Percentiles rank a stretch among this genome's conserved stretches.
These are phyloP conservation scores for Beauveria caledonica DNA, from an alignment of 2,329 filamentous ascomycete genomes.

Conservation along the genomic window DNA sequence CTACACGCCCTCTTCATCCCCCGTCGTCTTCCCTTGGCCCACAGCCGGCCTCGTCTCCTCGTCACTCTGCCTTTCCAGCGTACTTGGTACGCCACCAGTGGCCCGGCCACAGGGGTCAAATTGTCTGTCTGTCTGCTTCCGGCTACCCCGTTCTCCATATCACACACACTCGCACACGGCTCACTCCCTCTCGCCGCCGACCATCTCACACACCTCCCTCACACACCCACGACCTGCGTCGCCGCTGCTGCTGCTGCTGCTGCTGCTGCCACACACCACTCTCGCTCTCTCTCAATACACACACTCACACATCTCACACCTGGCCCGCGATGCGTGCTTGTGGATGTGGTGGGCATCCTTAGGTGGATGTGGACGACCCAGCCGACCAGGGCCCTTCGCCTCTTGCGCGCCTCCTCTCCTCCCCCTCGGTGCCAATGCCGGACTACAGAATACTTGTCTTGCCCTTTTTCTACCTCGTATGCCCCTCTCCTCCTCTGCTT, in stretches of 20 bases:
- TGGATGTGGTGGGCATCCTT: constrained; percentile 3
- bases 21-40: neutral
- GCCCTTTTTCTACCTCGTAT: constrained; percentile 13
- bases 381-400: constrained; percentile 11
- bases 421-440: constrained; percentile 13
- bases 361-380: constrained; percentile 7
- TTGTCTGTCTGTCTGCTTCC: constrained; percentile 3
- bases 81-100: constrained; percentile 7
- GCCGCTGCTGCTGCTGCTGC: neutral
- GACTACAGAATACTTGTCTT: constrained; percentile 15
- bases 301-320: constrained; percentile 5
- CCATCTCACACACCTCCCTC: neutral
- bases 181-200: neutral
- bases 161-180: neutral
- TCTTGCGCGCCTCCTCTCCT: constrained; percentile 9
- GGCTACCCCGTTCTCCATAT: constrained; percentile 5
- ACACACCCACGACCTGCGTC: neutral
- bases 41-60: neutral
- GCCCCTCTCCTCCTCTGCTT: constrained; percentile 10
- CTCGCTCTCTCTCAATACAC: neutral
- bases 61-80: neutral
- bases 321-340: constrained; percentile 9
- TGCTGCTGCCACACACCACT: too few relatives aligned
- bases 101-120: constrained; percentile 2
- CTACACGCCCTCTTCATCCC: neutral